Evolutionary conservation across 805 yeast species (phyloP).

Genomic region (Yarrowia keelungensis): DNA sequence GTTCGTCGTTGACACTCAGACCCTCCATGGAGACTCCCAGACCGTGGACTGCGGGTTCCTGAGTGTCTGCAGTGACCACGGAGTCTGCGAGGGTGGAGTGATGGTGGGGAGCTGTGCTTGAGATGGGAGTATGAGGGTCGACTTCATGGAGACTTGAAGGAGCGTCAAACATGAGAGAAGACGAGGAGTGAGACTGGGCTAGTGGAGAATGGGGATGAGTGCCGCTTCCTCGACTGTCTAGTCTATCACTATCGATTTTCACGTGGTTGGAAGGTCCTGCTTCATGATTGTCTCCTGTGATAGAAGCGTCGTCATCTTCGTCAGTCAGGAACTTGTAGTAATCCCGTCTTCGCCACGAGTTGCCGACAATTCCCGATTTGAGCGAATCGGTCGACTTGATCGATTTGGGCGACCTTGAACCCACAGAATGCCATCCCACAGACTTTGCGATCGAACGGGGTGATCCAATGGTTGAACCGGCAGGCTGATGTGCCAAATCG

Average conservation of each 20-base stretch:
- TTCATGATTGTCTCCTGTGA: not conserved
- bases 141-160: not conserved
- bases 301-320: constrained; percentile 3
- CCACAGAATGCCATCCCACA: constrained; percentile 20
- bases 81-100: constrained; percentile 5
- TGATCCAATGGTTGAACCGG: constrained; percentile 18
- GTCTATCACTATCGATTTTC: constrained; percentile 7
- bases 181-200: constrained; percentile 14
- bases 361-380: constrained; percentile 17
- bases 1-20: not conserved
- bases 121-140: not conserved
- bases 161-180: constrained; percentile 31
- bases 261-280: constrained; percentile 4
- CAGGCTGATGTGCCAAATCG: constrained; percentile 5
- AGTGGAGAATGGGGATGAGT: constrained; percentile 20
- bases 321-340: constrained; percentile 35
- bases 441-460: constrained; percentile 24
- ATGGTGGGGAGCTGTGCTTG: constrained; percentile 10
- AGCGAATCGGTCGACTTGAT: constrained; percentile 27
- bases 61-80: not conserved
- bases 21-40: constrained; percentile 24
- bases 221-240: constrained; percentile 7
- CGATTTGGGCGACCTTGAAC: constrained; percentile 34
- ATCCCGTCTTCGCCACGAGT: constrained; percentile 9
- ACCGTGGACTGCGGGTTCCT: not conserved